phyloP scores from a whole-genome alignment of 495 filamentous ascomycete genomes.

The Neurospora sp. region DNA sequence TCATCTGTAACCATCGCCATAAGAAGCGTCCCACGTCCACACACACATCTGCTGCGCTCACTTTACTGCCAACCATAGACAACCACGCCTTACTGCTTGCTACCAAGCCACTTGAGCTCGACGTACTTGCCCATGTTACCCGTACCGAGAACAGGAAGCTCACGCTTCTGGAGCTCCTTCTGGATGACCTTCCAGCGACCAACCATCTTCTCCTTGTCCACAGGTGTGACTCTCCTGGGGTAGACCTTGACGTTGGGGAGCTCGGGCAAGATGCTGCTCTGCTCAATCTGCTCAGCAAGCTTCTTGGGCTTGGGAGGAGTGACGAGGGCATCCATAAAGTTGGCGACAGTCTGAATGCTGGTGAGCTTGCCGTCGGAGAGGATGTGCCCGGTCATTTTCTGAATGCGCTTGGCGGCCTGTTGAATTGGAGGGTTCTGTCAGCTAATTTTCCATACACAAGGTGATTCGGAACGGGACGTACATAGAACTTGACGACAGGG shows the following conservation, averaged over 20 bases:
- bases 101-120: conserved; percentile 21
- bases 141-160: conserved; percentile 41
- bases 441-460: no score
- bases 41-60: background rate
- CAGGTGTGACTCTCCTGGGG: conserved; percentile 47
- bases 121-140: conserved; percentile 13
- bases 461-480: conserved; percentile 11
- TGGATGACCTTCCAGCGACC: conserved; percentile 83
- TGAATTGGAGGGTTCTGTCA: background rate
- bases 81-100: conserved; percentile 4
- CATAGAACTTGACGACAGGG: conserved; percentile 60
- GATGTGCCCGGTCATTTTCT: conserved; percentile 64
- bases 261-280: conserved; percentile 29
- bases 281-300: conserved; percentile 34
- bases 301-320: conserved; percentile 51
- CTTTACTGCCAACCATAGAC: background rate
- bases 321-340: conserved; percentile 44
- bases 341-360: conserved; percentile 39
- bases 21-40: background rate
- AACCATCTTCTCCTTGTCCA: conserved; percentile 61
- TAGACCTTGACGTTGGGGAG: conserved; percentile 65
- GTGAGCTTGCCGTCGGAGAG: conserved; percentile 58
- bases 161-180: conserved; percentile 53
- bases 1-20: background rate
- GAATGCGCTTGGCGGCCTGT: conserved; percentile 66